A percentile compares a stretch with the other conserved stretches of the same genome.
phyloP scores from a whole-genome alignment of 129 eudicot species.

The Arctium lappa region DNA sequence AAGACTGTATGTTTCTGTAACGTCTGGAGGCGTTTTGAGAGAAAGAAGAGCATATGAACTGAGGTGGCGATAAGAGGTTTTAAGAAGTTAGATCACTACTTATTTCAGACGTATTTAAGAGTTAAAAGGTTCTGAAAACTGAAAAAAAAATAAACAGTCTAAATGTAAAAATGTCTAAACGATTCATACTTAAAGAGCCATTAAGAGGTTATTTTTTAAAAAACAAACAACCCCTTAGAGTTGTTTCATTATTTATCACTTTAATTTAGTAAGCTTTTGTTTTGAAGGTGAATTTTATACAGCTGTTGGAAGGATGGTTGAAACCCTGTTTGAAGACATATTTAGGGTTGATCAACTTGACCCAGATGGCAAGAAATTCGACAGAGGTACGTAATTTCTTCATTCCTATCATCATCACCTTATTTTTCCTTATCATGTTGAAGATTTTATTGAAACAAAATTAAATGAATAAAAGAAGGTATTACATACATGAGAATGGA shows the following conservation, averaged over 20 bases:
- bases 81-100: no score
- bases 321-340: conserved; percentile 73
- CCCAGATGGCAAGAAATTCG: conserved; percentile 87
- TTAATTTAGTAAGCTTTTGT: neutral
- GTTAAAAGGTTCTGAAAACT: no score
- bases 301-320: conserved; percentile 55
- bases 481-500: neutral
- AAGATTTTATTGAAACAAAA: neutral
- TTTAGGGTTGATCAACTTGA: conserved; percentile 54
- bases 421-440: neutral
- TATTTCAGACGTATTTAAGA: no score
- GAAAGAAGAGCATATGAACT: no score
- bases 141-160: no score
- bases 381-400: conserved; percentile 44
- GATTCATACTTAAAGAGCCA: no score
- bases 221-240: neutral
- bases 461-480: neutral
- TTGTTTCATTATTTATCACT: neutral
- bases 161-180: no score
- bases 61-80: no score
- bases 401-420: neutral
- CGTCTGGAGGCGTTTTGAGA: no score
- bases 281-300: neutral
- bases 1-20: no score
- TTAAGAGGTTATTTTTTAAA: no score